Conservation (phyloP, 352 stramenopile species). For the Globisporangium spiculum region DNA sequence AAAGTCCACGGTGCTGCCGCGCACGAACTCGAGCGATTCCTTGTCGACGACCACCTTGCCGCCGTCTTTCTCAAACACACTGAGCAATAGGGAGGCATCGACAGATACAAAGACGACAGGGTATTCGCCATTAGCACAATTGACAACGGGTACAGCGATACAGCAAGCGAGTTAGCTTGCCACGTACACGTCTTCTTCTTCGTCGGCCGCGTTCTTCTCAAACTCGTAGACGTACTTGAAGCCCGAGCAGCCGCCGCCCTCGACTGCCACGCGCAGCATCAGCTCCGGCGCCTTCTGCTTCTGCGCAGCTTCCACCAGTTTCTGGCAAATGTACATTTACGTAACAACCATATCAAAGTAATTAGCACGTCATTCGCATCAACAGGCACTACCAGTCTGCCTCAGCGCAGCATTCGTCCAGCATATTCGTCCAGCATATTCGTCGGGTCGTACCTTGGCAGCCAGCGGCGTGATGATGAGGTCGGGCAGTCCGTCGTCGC, state of each 20-base stretch:
- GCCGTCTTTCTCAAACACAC: constrained; percentile 87
- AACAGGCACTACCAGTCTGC: background rate
- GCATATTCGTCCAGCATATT: too few relatives aligned
- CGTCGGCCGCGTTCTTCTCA: constrained; percentile 52
- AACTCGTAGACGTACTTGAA: constrained; percentile 94
- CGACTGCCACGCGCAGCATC: constrained; percentile 88
- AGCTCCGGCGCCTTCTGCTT: constrained; percentile 53
- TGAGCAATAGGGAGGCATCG: constrained; percentile 3
- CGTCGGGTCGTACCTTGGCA: constrained; percentile 30
- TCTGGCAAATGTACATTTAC: constrained; percentile 22
- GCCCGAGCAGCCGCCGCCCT: constrained; percentile 91
- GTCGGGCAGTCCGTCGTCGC: constrained; percentile 45
- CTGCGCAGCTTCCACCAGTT: constrained; percentile 51
- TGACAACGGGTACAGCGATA: background rate
- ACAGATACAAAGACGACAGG: background rate
- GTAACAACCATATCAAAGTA: background rate
- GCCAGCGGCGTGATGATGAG: constrained; percentile 69
- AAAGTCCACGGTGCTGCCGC: constrained; percentile 94
- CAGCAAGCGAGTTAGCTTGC: background rate
- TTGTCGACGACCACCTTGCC: constrained; percentile 90
- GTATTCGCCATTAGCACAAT: background rate
- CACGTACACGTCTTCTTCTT: constrained; percentile 51
- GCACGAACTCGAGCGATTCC: constrained; percentile 93
- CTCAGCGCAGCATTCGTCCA: background rate
- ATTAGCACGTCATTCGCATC: background rate